Evolutionary conservation across 225 moss, liverwort and hornwort species (phyloP).

Genomic region (Straminergon stramineum): DNA sequence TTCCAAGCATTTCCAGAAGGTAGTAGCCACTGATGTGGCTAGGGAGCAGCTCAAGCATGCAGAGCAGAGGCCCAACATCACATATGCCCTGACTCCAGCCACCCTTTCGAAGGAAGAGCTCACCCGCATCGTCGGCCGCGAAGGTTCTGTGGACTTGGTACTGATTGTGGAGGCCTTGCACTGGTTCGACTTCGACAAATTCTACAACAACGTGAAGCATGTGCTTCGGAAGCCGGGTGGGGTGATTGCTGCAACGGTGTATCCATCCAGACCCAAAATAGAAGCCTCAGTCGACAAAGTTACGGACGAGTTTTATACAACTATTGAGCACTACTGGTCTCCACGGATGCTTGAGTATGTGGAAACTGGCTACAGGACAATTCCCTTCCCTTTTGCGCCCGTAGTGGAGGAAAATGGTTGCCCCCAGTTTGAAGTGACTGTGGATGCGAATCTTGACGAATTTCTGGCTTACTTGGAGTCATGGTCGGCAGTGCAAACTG

Average conservation of each 20-base stretch:
- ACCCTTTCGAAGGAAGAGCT: slow-evolving; percentile 35
- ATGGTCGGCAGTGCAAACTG: slow-evolving; percentile 34
- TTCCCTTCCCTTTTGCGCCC: slow-evolving; percentile 30
- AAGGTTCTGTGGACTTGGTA: slow-evolving; percentile 65
- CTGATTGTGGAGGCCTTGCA: slow-evolving; percentile 54
- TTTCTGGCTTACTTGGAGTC: slow-evolving; percentile 19
- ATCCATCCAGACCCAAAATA: slow-evolving; percentile 13
- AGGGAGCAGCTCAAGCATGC: slow-evolving; percentile 45
- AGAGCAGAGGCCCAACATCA: slow-evolving; percentile 27
- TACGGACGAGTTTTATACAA: slow-evolving; percentile 13
- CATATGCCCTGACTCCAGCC: slow-evolving; percentile 31
- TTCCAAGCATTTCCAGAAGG: slow-evolving; percentile 49
- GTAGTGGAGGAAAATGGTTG: not conserved
- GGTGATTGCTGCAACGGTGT: slow-evolving; percentile 27
- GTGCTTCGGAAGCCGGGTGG: slow-evolving; percentile 51
- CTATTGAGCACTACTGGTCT: slow-evolving; percentile 16
- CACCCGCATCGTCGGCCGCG: slow-evolving; percentile 38
- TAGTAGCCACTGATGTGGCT: slow-evolving; percentile 71
- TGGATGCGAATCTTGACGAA: slow-evolving; percentile 11
- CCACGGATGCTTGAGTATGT: slow-evolving; percentile 10
- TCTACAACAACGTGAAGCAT: slow-evolving; percentile 33
- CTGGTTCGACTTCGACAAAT: slow-evolving; percentile 55
- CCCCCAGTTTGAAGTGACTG: not conserved
- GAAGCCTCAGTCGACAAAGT: not conserved
- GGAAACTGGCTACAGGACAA: slow-evolving; percentile 11